phyloP scores from a whole-genome alignment of 352 stramenopile species.

The Phytophthora citricola region DNA sequence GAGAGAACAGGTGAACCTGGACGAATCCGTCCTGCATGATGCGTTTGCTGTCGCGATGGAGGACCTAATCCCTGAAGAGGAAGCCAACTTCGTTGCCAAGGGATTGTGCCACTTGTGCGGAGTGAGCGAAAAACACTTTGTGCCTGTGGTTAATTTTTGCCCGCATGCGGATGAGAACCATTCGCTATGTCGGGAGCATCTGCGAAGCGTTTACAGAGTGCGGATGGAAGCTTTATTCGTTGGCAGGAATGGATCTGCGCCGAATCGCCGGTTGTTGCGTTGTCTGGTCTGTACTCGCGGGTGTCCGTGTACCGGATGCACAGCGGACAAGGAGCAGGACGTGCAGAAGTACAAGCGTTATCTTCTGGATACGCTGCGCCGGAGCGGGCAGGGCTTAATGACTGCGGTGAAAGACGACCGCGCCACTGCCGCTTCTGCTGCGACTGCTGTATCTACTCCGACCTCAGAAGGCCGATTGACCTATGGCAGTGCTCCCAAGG shows the following conservation, averaged over 20 bases:
- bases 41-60: slow-evolving; percentile 63
- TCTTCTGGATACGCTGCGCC: slow-evolving; percentile 41
- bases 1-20: slow-evolving; percentile 43
- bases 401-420: slow-evolving; percentile 7
- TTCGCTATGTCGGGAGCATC: slow-evolving; percentile 76
- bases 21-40: slow-evolving; percentile 48
- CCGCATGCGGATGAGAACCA: slow-evolving; percentile 67
- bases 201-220: slow-evolving; percentile 76
- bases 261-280: slow-evolving; percentile 66
- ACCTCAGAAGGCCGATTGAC: slow-evolving; percentile 5
- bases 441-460: not conserved
- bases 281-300: slow-evolving; percentile 67
- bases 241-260: slow-evolving; percentile 67
- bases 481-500: slow-evolving; percentile 15
- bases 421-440: not conserved
- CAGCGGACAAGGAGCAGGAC: slow-evolving; percentile 36
- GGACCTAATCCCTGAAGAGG: slow-evolving; percentile 58
- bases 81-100: slow-evolving; percentile 80
- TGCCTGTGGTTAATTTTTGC: slow-evolving; percentile 83
- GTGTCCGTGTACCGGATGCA: slow-evolving; percentile 71
- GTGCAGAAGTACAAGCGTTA: slow-evolving; percentile 47
- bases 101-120: slow-evolving; percentile 76
- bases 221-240: slow-evolving; percentile 80
- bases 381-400: slow-evolving; percentile 27
- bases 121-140: slow-evolving; percentile 47